Base-by-base conservation (phyloP, 2,329 filamentous ascomycete species). In the Monilinia fructigena region DNA sequence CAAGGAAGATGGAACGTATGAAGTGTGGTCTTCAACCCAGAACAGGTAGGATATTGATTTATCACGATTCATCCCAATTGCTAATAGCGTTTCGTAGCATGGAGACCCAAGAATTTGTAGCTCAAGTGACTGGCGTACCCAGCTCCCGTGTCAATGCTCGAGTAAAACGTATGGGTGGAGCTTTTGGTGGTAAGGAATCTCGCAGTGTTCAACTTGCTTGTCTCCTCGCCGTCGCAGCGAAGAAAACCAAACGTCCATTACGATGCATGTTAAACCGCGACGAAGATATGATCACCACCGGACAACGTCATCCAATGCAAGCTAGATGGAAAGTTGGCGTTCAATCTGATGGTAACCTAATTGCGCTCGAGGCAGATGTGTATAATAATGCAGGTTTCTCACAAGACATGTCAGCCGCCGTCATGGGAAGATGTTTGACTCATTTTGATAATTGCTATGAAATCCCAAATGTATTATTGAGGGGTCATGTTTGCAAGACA, bases 181-280 rank as follows among this genome's bases (percentile, higher is more conserved):
- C 92, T 0, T 98, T 98, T 72, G 94, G 94, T 69, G 94, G 94
- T 66, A 98, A 98, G 75, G 94, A 98, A 78, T 92, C 91, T 0
- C 84, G 94, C 67, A 93, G 91, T 0, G 83, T 97, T 52, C 88
- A 93, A 70, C 85, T 98, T 52, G 91, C 92, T 73, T 89, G 89
- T 18, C 92, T 95, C 42, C 87, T 92, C 68, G 93, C 94, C 0
- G 82, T 92, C 42, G 94, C 93, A 11, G 94, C 94, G 3, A 89
- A 93, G 75, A 97, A 97, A 80, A 86, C 85, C 2, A 87, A 86
- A 66, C 83, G 89, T 50, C 92, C 94, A 0, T 91, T 97, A 12
- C 85, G 94, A 40, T 97, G 91, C 76, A 97, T 97, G 94, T 84
- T 98, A 50, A 97, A 95, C 62, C 87, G 94, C 65, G 94, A 98